A percentile compares a stretch with the other conserved stretches of the same genome.
These are phyloP conservation scores for Tephrocybe sp. DNA, from an alignment of 768 basidiomycete genomes.

Conservation along the genomic window DNA sequence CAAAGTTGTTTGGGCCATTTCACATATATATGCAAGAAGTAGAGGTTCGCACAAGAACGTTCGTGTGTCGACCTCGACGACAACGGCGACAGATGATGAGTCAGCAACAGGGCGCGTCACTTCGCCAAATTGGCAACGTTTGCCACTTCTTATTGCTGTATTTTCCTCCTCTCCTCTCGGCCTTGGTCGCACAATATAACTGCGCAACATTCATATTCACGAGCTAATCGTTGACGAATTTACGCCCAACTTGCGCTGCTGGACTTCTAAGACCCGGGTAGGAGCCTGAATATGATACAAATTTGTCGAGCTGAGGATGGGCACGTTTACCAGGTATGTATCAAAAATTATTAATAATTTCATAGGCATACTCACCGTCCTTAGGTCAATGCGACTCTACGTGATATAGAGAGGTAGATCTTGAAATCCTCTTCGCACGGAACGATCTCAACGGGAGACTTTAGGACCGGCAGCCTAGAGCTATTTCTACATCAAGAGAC, in stretches of 20 bases:
- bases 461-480: conserved; percentile 69
- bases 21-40: no score
- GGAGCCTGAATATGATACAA: conserved; percentile 46
- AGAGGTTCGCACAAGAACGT: no score
- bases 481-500: conserved; percentile 70
- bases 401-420: conserved; percentile 75
- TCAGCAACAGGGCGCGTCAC: not conserved
- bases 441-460: not conserved
- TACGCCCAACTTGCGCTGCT: not conserved
- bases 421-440: conserved; percentile 3
- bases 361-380: not conserved
- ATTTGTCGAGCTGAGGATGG: conserved; percentile 69
- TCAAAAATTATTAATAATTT: not conserved
- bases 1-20: not conserved
- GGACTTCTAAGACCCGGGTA: not conserved
- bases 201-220: no score
- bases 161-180: no score
- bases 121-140: not conserved
- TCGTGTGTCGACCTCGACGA: no score
- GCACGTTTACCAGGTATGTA: conserved; percentile 54
- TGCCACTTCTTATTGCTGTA: not conserved
- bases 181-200: no score
- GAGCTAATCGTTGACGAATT: no score
- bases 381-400: conserved; percentile 62
- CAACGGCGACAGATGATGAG: no score